These are phyloP conservation scores for Didymella arachidicola DNA, from an alignment of 2,329 filamentous ascomycete genomes.

Conservation along the genomic window DNA sequence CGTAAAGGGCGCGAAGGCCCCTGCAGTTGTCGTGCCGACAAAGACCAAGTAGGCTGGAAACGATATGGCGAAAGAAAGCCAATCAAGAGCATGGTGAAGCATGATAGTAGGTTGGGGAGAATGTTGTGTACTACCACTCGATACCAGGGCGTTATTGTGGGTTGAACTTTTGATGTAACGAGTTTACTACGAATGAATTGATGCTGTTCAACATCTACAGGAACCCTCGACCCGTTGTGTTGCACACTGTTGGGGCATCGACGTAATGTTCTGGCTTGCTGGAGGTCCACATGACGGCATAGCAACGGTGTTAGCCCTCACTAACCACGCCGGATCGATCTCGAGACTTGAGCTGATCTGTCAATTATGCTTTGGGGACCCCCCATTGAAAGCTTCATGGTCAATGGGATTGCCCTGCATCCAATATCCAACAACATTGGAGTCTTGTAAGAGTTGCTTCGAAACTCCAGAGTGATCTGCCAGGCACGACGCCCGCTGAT, in stretches of 20 bases:
- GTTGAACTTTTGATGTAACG: conserved; percentile 13
- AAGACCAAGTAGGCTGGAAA: background rate
- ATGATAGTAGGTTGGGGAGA: conserved; percentile 5
- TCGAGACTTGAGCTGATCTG: background rate
- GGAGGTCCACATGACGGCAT: conserved; percentile 27
- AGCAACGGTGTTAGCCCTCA: conserved; percentile 20
- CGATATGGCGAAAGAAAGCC: background rate
- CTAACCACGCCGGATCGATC: conserved; percentile 1
- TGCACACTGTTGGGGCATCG: conserved; percentile 20
- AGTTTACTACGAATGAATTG: conserved; percentile 18
- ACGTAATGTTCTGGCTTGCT: conserved; percentile 22
- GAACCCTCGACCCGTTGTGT: background rate
- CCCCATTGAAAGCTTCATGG: background rate
- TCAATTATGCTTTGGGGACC: background rate
- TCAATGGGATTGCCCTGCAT: too few species aligned
- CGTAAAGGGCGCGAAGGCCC: background rate
- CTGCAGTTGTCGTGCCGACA: background rate
- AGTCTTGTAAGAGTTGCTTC: background rate
- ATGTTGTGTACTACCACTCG: conserved; percentile 38
- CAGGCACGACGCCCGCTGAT: conserved; percentile 15
- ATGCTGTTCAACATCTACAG: conserved; percentile 9
- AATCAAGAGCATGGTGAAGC: background rate
- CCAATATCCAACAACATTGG: background rate
- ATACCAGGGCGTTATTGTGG: conserved; percentile 42
- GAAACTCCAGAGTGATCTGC: conserved; percentile 4